Base-by-base conservation (phyloP, 192 early-diverging fungal species). In the Pilaira anomala region DNA sequence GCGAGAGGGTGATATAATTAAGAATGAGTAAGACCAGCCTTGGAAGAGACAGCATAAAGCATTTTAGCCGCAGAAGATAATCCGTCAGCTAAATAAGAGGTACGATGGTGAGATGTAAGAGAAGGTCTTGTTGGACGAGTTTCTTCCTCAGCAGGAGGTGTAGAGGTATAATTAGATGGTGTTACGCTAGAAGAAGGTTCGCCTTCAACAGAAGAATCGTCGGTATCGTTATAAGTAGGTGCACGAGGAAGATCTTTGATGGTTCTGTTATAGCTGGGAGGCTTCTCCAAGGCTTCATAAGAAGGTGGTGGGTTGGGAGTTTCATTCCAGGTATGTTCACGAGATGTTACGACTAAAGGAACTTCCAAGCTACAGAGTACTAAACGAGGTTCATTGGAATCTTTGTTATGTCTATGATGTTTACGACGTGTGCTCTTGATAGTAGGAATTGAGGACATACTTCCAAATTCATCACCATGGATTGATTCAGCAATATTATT, bases 341-440 rank as follows among this genome's bases (percentile, higher is more conserved):
- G 65, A 25, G 71, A 67, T 5, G 71, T 72, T 28, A 72, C 55
- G 7, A 63, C 53, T 9, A 72, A 36, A 14, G 71, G 71, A 8
- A 72, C n/a, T 45, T 72, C 71, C 22, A 72, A 39, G 2, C 29
- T 49, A 39, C 65, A 67, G 3, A 61, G 21, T 7, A 7, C 49
- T 2, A 63, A 13, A 19, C 46, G 30, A 52, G 49, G 55, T 28
- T 60, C 56, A 21, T 59, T 59, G 28, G 29, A 11, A n/a, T 36
- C 14, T 33, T 45, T 59, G n/a, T 25, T 9, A 18, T 21, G 40
- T 7, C 14, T 33, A 25, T 54, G 41, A 3, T 53, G 19, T 21
- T 33, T 24, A 30, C 53, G 53, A 11, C 53, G 28, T 18, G 53
- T 36, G 11, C 11, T 36, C 19, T 55, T 55, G 16, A 55, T 36